Percentiles rank a stretch among this genome's conserved stretches.
Evolutionary conservation across 805 yeast species (phyloP).

Genomic region (Metschnikowia lachancei): DNA sequence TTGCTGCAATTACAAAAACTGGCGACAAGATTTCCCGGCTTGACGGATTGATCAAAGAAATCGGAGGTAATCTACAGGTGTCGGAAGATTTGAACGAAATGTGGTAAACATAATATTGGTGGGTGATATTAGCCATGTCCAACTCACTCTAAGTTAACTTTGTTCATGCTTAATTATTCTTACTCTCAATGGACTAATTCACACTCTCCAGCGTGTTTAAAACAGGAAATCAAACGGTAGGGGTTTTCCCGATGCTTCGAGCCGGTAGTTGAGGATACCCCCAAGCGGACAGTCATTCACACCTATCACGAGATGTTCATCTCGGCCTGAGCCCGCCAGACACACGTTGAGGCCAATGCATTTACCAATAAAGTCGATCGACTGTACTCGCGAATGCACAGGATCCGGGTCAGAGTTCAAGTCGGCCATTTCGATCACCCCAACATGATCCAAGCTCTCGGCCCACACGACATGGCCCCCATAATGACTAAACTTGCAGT

Average conservation of each 20-base stretch:
- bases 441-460: conserved; percentile 52
- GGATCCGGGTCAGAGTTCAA: conserved; percentile 18
- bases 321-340: conserved; percentile 40
- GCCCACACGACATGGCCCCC: conserved; percentile 53
- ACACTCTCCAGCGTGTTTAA: no score
- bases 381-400: conserved; percentile 34
- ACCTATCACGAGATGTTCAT: conserved; percentile 52
- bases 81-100: conserved; percentile 41
- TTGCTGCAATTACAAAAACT: conserved; percentile 38
- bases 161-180: no score
- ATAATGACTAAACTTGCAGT: conserved; percentile 46
- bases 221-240: conserved; percentile 42
- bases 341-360: conserved; percentile 54
- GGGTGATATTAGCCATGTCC: no score
- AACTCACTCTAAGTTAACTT: no score
- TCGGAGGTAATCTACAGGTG: conserved; percentile 38
- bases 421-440: conserved; percentile 42
- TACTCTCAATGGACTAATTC: no score
- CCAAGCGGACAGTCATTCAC: conserved; percentile 56
- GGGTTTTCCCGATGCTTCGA: conserved; percentile 33
- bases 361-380: conserved; percentile 55
- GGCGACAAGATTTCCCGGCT: conserved; percentile 26
- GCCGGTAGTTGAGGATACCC: conserved; percentile 51
- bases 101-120: conserved; percentile 33
- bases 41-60: conserved; percentile 33